Base-by-base conservation (phyloP, 352 stramenopile genomes). In the Globisporangium cylindrosporum region DNA sequence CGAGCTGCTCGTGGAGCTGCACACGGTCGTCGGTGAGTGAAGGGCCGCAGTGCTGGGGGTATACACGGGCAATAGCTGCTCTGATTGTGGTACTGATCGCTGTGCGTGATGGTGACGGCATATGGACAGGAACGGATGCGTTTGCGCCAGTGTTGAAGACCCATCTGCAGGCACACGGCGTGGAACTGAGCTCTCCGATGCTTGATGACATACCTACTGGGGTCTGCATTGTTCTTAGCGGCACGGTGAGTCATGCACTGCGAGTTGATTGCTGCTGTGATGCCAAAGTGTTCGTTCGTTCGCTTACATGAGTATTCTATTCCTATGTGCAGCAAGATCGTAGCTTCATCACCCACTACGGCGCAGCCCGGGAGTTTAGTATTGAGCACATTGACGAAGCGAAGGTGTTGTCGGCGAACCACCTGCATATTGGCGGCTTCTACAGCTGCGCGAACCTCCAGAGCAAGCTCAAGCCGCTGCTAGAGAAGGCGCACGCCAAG, bases 341-440 rank as follows among this genome's bases (percentile, higher is more conserved):
- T 20, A 90, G 83, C 58, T 95, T 95, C 71, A 77, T 94, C 66
- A 94, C 88, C 9, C 81, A 94, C 74, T 94, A 94, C 60, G 86
- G 86, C 38, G 86, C 86, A 4, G 77, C 80, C 1, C 82, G 83
- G 43, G 72, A 76, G 64, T 90, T 92, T 64, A 75, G 74, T 29
- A 48, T 89, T 14, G 79, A 92, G 81, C 84, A 94, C 62, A 80
- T 94, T 67, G 76, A 91, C 60, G 71, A 89, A 49, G 74, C 78
- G 15, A 71, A 80, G 34, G 68, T 93, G 55, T 71, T 93, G 0
- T 71, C 78, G 0, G 83, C 81, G 0, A 70, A 88, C 34, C 86
- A 94, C 58, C 55, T 94, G 46, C 86, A 95, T 64, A 90, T 95
- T 51, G 88, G 88, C 65, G 88, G 82, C 3, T 95, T 91, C 68